Evolutionary conservation across 2,329 filamentous ascomycete species (phyloP), one percentile per base, ranked within the genome.

Genomic region (Mollisia scopiformis): DNA sequence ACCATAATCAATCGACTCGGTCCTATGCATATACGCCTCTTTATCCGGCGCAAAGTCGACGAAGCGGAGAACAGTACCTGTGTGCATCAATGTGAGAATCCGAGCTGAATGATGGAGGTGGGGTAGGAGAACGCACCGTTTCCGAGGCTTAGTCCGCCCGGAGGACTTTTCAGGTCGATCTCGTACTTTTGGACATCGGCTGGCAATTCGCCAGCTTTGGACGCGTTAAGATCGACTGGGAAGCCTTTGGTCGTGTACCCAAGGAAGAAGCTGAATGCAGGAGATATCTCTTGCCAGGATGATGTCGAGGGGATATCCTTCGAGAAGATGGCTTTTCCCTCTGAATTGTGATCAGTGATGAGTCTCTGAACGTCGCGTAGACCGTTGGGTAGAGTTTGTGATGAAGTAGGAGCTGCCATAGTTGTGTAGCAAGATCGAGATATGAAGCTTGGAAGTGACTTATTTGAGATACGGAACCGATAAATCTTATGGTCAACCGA

Each of bases 1-100:
- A 33, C 65, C 70, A 54, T 79, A 79, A 65, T 80, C 78, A 14
- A 78, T 68, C 51, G 72, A 79, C 39, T 71, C 55, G 1, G 77
- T 79, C 16, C 77, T 75, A 62, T 79, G 78, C 75, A 79, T 76
- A 3, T 75, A 53, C 7, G 56, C 57, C 11, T 62, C 57, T 21
- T 33, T 54, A 6, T 59, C 59, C 0, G 65, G 65, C 14, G 61
- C 61, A 30, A 64, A 65, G 27, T 67, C 65, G 1, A 67, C 63
- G 16, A 62, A 57, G n/a, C 65, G 53, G 21, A 55, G 54, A 2
- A 61, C 57, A 10, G 65, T 63, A 6, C 65, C 65, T 61, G n/a
- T n/a, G 33, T 7, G 19, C 3, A 2, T 31, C 37, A 25, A 27
- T 14, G 11, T 30, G 30, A 53, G 14, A 8, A 11, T 11, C 8